Base-by-base conservation (phyloP, 2,329 filamentous ascomycete species). In the Alternaria novae-zelandiae region DNA sequence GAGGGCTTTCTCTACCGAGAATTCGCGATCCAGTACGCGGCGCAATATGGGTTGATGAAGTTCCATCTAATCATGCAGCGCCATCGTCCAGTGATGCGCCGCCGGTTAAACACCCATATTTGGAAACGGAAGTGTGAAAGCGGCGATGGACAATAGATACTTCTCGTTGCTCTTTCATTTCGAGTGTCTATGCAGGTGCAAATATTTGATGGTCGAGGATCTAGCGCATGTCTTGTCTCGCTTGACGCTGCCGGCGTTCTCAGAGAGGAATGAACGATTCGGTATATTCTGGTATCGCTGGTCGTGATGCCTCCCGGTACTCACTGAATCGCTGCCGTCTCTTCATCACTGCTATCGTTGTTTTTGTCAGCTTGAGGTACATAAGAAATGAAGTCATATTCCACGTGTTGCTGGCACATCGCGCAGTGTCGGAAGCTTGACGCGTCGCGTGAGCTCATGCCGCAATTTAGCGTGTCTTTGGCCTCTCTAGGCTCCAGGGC, bases 41-140 rank as follows among this genome's bases (percentile, higher is more conserved):
- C 56, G 43, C 56, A 68, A 64, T 68, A 47, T 68, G 17, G 28
- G 10, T 56, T 64, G 45, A 68, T 66, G 56, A 66, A 59, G 21
- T 61, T 49, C 50, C 41, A 61, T 66, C 21, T 63, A 26, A 56
- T 20, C 15, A 30, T 62, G 61, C 61, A 61, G 26, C 23, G 41
- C 44, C 9, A 3, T 51, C 26, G 25, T 28, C 66, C 57, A 68
- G 45, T 62, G 49, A 47, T 23, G 12, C 28, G 13, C 41, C 25
- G 21, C 56, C 66, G 66, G 66, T 36, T 68, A 68, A 68, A 62
- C 23, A 26, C 55, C 13, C 28, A 51, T 50, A 12, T 51, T 11
- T 32, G 26, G 25, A 30, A 13, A 46, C 25, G 17, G 26, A 17
- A 32, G 43, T 56, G 26, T 20, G 10, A 41, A 8, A 28, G 15